Percentiles rank a stretch among this genome's conserved stretches.
Conservation (phyloP, 768 basidiomycete genomes). For the Suillus paluster region DNA sequence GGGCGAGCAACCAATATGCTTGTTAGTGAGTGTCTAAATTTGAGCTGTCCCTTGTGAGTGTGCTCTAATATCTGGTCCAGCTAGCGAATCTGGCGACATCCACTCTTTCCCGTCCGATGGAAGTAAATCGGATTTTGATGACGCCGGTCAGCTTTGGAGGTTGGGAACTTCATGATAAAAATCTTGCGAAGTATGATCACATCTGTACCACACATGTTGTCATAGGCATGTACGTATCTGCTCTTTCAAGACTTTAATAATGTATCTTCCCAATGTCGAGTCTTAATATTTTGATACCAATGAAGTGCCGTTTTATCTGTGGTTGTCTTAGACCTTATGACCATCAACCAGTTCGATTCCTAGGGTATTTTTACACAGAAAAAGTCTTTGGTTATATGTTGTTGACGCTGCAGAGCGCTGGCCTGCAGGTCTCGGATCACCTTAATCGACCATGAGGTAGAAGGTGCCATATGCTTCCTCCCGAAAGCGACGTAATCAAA, state of each 20-base stretch:
- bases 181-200: background rate
- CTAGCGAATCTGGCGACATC: slow-evolving; percentile 46
- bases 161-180: slow-evolving; percentile 36
- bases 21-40: slow-evolving; percentile 54
- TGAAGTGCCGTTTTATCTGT: background rate
- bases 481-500: background rate
- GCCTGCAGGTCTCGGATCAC: background rate
- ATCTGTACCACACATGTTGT: background rate
- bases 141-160: slow-evolving; percentile 39
- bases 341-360: background rate
- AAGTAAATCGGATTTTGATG: slow-evolving; percentile 31
- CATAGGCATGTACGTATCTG: background rate
- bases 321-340: background rate
- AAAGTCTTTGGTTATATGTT: background rate
- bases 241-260: background rate
- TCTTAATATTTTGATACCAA: background rate
- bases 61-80: slow-evolving; percentile 38
- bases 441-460: background rate
- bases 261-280: background rate
- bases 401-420: background rate
- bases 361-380: background rate
- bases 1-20: slow-evolving; percentile 63
- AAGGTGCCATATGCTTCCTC: background rate
- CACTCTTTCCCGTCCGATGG: slow-evolving; percentile 37
- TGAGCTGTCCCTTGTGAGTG: background rate